These are phyloP conservation scores for Trichosporon sp. DNA, from an alignment of 1,284 basidiomycete species.

Conservation along the genomic window DNA sequence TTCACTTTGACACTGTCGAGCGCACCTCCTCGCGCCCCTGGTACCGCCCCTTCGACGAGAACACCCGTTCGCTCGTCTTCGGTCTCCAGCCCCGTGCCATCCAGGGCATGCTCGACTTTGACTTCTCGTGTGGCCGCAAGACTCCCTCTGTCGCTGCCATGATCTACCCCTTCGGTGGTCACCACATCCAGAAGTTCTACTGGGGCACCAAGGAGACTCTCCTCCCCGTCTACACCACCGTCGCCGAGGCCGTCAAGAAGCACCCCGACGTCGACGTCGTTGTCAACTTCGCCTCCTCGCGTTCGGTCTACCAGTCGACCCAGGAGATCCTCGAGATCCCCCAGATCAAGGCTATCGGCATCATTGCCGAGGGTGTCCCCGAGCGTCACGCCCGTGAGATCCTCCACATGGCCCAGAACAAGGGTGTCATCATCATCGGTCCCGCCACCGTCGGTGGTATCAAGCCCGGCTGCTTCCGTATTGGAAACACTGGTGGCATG, in stretches of 20 bases:
- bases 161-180: constrained; percentile 99
- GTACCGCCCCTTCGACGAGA: constrained; percentile 87
- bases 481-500: constrained; percentile 99
- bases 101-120: constrained; percentile 99
- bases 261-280: constrained; percentile 96
- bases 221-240: constrained; percentile 92
- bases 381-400: constrained; percentile 97
- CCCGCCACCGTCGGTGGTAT: constrained; percentile 99
- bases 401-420: constrained; percentile 81
- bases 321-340: constrained; percentile 80
- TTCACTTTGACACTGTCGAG: constrained; percentile 68
- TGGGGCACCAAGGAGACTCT: constrained; percentile 99
- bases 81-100: constrained; percentile 99
- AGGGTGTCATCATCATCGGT: constrained; percentile 92
- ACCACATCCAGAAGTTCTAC: constrained; percentile 99
- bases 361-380: constrained; percentile 98
- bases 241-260: constrained; percentile 90
- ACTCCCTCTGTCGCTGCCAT: constrained; percentile 97
- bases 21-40: constrained; percentile 64
- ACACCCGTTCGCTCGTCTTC: constrained; percentile 93
- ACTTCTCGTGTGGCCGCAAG: constrained; percentile 92
- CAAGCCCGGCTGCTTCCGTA: constrained; percentile 99
- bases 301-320: constrained; percentile 92
- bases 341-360: constrained; percentile 80
- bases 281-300: constrained; percentile 96